phyloP scores from a whole-genome alignment of 2,329 filamentous ascomycete species.

The Arthroderma sp. region DNA sequence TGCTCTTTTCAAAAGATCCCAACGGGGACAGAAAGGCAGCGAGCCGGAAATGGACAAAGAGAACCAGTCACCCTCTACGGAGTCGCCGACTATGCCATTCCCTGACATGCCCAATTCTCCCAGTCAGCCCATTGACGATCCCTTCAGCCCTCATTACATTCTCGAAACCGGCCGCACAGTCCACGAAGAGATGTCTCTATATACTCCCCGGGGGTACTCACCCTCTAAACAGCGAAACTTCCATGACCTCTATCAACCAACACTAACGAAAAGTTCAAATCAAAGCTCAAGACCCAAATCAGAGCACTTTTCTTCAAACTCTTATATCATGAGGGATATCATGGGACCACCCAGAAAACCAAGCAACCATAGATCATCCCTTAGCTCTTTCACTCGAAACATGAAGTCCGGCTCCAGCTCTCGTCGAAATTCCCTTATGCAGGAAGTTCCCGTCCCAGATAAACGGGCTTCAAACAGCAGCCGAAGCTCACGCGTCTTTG shows the following conservation, averaged over 20 bases:
- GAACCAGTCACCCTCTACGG: conserved; percentile 53
- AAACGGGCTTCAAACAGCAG: conserved; percentile 24
- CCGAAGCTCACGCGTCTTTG: conserved; percentile 45
- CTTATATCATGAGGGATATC: conserved; percentile 27
- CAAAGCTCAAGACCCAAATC: conserved; percentile 40
- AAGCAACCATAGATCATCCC: conserved; percentile 8
- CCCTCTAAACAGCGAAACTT: conserved; percentile 51
- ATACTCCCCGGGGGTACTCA: conserved; percentile 47
- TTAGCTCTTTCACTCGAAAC: too few relatives aligned
- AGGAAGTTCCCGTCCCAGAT: too few relatives aligned
- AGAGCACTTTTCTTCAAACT: conserved; percentile 30
- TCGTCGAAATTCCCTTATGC: not conserved
- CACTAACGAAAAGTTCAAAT: conserved; percentile 26
- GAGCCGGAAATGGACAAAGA: conserved; percentile 55
- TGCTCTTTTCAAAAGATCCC: conserved; percentile 59
- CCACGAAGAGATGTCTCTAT: conserved; percentile 44
- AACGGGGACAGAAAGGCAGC: conserved; percentile 52
- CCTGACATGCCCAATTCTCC: not conserved
- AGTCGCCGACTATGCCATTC: conserved; percentile 3
- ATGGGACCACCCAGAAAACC: conserved; percentile 14
- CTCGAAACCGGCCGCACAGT: conserved; percentile 33
- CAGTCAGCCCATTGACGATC: conserved; percentile 13
- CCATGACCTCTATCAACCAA: conserved; percentile 38
- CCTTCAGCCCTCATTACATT: conserved; percentile 27
- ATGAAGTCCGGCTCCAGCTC: conserved; percentile 1